Percentiles rank a stretch among this genome's conserved stretches.
Evolutionary conservation across 208 protist species (phyloP).

Genomic region (Leishmania mexicana): DNA sequence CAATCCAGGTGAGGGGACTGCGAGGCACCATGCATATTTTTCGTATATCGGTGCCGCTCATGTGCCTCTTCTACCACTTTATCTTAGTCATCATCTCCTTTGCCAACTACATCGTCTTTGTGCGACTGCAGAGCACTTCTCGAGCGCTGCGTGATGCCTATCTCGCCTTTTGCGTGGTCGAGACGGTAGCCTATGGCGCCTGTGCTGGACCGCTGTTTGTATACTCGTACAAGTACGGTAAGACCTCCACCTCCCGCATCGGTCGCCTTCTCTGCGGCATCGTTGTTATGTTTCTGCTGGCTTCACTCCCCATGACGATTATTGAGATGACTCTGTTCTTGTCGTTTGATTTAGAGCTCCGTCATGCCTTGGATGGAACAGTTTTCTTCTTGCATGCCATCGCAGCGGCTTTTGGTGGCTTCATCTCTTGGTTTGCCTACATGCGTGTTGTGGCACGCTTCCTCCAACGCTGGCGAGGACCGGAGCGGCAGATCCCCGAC

Average conservation of each 20-base stretch:
- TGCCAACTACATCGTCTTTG: constrained; percentile 57
- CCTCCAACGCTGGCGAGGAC: constrained; percentile 55
- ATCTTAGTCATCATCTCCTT: constrained; percentile 54
- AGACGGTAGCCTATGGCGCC: constrained; percentile 41
- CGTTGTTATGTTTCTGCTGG: constrained; percentile 62
- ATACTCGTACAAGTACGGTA: constrained; percentile 86
- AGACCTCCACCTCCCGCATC: constrained; percentile 29
- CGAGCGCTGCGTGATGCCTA: constrained; percentile 32
- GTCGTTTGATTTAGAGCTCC: constrained; percentile 16
- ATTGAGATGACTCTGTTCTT: constrained; percentile 53
- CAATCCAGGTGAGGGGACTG: background rate
- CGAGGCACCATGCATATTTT: constrained; percentile 49
- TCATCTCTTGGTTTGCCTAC: constrained; percentile 71
- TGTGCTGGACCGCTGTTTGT: constrained; percentile 70
- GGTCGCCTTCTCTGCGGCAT: constrained; percentile 49
- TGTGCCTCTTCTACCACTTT: constrained; percentile 71
- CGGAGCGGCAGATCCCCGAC: constrained; percentile 65
- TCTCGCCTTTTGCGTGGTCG: constrained; percentile 67
- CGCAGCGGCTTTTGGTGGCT: constrained; percentile 38
- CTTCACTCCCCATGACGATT: constrained; percentile 62
- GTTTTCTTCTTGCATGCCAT: constrained; percentile 60
- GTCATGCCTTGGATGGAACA: constrained; percentile 47
- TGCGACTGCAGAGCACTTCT: constrained; percentile 6
- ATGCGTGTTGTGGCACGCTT: constrained; percentile 41
- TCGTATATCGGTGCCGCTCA: constrained; percentile 56